Base-by-base conservation (phyloP, 1,284 basidiomycete species). In the Caloboletus inedulis region DNA sequence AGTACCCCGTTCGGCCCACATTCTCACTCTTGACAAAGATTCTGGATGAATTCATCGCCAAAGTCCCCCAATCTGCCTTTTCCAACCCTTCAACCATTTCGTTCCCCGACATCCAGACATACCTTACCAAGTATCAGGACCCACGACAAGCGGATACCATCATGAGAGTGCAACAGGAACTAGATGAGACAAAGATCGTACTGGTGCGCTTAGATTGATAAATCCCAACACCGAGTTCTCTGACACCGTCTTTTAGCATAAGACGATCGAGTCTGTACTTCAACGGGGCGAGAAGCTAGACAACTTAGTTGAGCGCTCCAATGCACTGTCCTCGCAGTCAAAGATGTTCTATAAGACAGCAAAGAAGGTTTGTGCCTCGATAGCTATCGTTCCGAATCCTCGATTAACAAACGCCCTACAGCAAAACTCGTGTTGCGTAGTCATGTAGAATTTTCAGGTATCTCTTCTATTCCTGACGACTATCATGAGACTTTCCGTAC, bases 121-220 rank as follows among this genome's bases (percentile, higher is more conserved):
- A 95, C 71, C 73, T 99, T 45, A 77, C 83, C 69, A 94, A 96
- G 73, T 99, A 98, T 73, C 97, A 99, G 75, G 97, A 99, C 72
- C 97, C 97, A 8, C 83, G 88, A 58, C 95, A 99, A 75, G 97
- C 97, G 5, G 97, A 99, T 75, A 89, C 92, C 18, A 98, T 99
- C 66, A 96, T 99, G 95, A 86, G 89, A 64, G 97, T 99, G 16
- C 97, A 99, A 72, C 89, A 94, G 69, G 97, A 99, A 69, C 74
- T 99, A 44, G 97, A 99, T 69, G 97, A 99, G 77, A 99, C 97
- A 8, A 99, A 99, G 87, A 96, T 99, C 61, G 86, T 99, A 34
- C 74, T 98, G 70, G 93, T 94, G 60, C 23, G 54, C 40, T 43
- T 16, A 40, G 31, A 29, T 16, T 25, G 29, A 19, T 30, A 34